phyloP scores from a whole-genome alignment of 2,329 filamentous ascomycete genomes.

The Gaeumannomyces tritici region DNA sequence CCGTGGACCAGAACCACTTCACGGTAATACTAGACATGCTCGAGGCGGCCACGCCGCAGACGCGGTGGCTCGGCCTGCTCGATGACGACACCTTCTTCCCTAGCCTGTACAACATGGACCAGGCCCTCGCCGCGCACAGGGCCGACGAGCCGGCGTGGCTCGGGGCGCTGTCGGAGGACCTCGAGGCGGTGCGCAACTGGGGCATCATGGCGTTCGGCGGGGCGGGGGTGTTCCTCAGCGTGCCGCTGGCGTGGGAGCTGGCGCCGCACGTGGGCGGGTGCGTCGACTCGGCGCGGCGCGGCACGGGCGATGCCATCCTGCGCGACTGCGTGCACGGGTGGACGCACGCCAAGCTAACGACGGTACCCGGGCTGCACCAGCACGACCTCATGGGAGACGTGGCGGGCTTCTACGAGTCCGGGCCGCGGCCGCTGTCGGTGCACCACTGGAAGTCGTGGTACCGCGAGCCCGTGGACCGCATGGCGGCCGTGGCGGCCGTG shows the following conservation, averaged over 20 bases:
- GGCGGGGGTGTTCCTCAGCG: conserved; percentile 48
- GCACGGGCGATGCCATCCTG: conserved; percentile 45
- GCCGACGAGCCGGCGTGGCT: conserved; percentile 40
- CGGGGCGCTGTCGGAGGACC: conserved; percentile 48
- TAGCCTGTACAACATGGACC: conserved; percentile 38
- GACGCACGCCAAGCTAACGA: conserved; percentile 42
- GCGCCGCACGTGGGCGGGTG: conserved; percentile 38
- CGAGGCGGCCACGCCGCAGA: conserved; percentile 28
- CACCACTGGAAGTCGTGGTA: conserved; percentile 59
- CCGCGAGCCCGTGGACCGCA: conserved; percentile 35
- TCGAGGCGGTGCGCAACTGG: conserved; percentile 37
- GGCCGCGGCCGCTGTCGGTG: conserved; percentile 41
- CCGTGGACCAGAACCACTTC: conserved; percentile 47
- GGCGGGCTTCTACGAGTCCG: conserved; percentile 51
- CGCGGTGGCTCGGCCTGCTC: conserved; percentile 46
- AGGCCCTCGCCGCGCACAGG: conserved; percentile 37
- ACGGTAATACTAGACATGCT: conserved; percentile 41
- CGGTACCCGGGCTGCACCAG: conserved; percentile 46
- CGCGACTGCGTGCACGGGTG: conserved; percentile 46
- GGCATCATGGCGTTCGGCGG: conserved; percentile 53
- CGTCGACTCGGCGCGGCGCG: conserved; percentile 27
- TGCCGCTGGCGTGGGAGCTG: conserved; percentile 38
- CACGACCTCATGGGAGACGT: conserved; percentile 45
- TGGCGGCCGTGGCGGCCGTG: conserved; percentile 36
- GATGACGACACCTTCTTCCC: conserved; percentile 58